Conservation (phyloP, 306 rosid genomes). For the Dalbergia cultrata region DNA sequence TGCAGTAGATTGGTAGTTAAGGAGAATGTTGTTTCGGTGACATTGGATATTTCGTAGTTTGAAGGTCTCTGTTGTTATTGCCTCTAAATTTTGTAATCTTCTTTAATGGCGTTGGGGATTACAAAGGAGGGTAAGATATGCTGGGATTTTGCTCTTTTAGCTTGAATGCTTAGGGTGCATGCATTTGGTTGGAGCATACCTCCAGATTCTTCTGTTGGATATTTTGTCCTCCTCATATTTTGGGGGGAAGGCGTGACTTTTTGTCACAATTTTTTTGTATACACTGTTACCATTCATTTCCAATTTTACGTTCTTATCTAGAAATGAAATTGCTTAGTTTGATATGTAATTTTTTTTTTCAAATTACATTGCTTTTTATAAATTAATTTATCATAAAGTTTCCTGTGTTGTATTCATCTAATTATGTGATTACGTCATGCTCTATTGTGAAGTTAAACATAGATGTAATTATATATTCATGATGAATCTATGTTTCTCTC, state of each 20-base stretch:
- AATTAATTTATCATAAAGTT: background rate
- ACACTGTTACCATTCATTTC: background rate
- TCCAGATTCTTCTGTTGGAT: conserved; percentile 3
- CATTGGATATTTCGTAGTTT: background rate
- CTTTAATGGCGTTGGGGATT: conserved; percentile 1
- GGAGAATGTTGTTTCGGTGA: conserved; percentile 18
- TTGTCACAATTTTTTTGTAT: background rate
- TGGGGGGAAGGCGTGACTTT: background rate
- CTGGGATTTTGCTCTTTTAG: conserved; percentile 10
- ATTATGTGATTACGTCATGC: background rate
- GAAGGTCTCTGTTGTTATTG: background rate
- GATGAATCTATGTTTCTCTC: background rate
- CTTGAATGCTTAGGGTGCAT: background rate
- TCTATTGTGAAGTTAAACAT: background rate
- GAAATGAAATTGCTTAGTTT: background rate
- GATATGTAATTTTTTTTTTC: background rate
- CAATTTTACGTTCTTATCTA: background rate
- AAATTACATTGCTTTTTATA: background rate
- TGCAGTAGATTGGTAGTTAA: conserved; percentile 25
- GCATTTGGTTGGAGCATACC: conserved; percentile 22
- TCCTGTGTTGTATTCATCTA: background rate
- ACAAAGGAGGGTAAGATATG: conserved; percentile 32
- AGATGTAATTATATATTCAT: background rate
- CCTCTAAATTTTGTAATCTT: conserved; percentile 12
- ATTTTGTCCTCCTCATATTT: conserved; percentile 1